phyloP scores from a whole-genome alignment of 495 filamentous ascomycete species.

The Xylaria scruposa region DNA sequence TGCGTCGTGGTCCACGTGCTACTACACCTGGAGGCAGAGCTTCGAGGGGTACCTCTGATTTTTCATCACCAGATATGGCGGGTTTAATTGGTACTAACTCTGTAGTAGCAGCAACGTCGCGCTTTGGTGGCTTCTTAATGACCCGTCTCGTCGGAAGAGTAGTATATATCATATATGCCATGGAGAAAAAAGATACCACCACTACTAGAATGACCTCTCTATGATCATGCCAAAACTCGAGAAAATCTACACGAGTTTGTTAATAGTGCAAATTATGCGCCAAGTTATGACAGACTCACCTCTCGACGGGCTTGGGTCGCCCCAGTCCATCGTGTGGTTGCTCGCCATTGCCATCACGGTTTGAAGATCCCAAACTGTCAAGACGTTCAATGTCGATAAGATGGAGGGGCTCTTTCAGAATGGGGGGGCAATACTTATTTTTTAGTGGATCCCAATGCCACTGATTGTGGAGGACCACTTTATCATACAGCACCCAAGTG shows the following conservation, averaged over 20 bases:
- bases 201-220: conserved; percentile 58
- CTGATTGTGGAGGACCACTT: conserved; percentile 8
- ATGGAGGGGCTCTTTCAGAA: conserved; percentile 29
- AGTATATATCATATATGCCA: conserved; percentile 17
- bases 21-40: conserved; percentile 28
- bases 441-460: not conserved
- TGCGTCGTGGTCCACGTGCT: conserved; percentile 50
- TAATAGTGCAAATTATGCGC: not conserved
- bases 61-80: conserved; percentile 25
- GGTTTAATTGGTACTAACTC: conserved; percentile 11
- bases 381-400: conserved; percentile 23
- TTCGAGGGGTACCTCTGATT: conserved; percentile 15
- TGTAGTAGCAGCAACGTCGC: not conserved
- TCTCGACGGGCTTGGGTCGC: conserved; percentile 8
- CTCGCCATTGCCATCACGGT: conserved; percentile 9
- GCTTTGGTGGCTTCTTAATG: not conserved
- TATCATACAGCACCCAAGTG: not conserved
- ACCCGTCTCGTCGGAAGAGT: conserved; percentile 12
- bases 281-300: not conserved
- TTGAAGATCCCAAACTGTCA: conserved; percentile 4
- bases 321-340: conserved; percentile 13
- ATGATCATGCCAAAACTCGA: conserved; percentile 63
- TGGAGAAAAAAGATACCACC: conserved; percentile 28
- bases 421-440: conserved; percentile 28
- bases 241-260: conserved; percentile 45